Evolutionary conservation across 495 filamentous ascomycete species (phyloP), one percentile per base, ranked within the genome.

Genomic region (Penicillium mononematosum): DNA sequence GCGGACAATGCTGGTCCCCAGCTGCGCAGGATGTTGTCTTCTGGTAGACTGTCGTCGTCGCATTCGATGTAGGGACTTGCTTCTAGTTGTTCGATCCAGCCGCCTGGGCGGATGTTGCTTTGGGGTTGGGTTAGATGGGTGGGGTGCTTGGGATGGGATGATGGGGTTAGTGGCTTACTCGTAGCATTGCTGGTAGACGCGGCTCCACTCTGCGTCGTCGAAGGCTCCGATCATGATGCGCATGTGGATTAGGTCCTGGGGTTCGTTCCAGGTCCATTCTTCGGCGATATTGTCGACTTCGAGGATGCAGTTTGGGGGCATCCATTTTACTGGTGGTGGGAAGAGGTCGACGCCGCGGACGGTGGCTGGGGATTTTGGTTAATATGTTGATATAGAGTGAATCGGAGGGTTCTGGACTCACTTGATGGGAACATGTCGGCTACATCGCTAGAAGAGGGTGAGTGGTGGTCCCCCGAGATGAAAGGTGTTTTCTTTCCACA

Each of bases 31-130:
- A 59, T 34, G 50, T 69, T 74, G 45, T 64, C 64, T 16, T 56
- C 58, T 17, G 59, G 60, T 8, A 75, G 56, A 41, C 68, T 73
- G 34, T 65, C 61, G 69, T 83, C 81, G 59, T 81, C 78, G 58
- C 70, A 74, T 10, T 57, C 48, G 20, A 77, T 65, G 53, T 57
- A 57, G 41, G 70, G 68, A 34, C 65, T 60, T 25, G 80, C 63
- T 54, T 85, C 81, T 55, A 80, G 74, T 53, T 81, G 64, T 55
- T 85, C 83, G 39, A 83, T 64, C 67, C 77, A 84, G 36, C 76
- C 82, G 48, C 81, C 81, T 4, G 82, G 82, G 43, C 65, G 66
- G 17, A 70, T 58, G 53, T 65, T 63, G 39, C 55, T 67, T 24
- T 20, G 14, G 11, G 14, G 12, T 22, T 45, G 27, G 22, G 36